These are phyloP conservation scores for Scutellaria minor DNA, from an alignment of 257 asterid species.

Conservation along the genomic window DNA sequence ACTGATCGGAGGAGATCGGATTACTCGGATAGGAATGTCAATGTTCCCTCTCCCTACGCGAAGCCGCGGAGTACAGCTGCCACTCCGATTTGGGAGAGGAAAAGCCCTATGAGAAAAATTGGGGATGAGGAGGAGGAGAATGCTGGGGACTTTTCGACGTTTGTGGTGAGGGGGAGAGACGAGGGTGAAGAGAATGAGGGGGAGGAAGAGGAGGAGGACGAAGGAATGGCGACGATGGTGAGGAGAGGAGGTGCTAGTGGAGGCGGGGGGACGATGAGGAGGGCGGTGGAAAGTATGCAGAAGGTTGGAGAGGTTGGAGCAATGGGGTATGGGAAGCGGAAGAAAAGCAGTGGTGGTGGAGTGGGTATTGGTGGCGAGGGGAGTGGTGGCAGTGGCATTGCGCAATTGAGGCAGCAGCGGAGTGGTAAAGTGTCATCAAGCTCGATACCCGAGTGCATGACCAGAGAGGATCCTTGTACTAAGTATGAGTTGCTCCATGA, in stretches of 20 bases:
- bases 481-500: slow-evolving; percentile 95
- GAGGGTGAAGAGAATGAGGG: slow-evolving; percentile 53
- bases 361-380: slow-evolving; percentile 41
- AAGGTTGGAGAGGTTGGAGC: slow-evolving; percentile 66
- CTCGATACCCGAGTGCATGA: slow-evolving; percentile 81
- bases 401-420: slow-evolving; percentile 54
- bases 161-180: slow-evolving; percentile 65
- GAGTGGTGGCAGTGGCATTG: slow-evolving; percentile 38
- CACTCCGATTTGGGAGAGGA: slow-evolving; percentile 48
- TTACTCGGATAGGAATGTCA: slow-evolving; percentile 40
- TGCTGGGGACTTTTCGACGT: slow-evolving; percentile 75
- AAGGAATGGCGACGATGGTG: slow-evolving; percentile 73
- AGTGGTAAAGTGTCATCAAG: slow-evolving; percentile 79
- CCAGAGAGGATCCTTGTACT: slow-evolving; percentile 85
- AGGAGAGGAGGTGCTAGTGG: slow-evolving; percentile 62
- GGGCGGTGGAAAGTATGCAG: slow-evolving; percentile 98
- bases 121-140: slow-evolving; percentile 59
- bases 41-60: slow-evolving; percentile 35
- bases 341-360: slow-evolving; percentile 47
- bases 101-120: slow-evolving; percentile 42
- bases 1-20: slow-evolving; percentile 53
- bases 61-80: slow-evolving; percentile 41
- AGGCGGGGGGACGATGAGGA: slow-evolving; percentile 77
- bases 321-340: slow-evolving; percentile 59
- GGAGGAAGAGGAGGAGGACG: slow-evolving; percentile 64